Evolutionary conservation across 345 rosid species (phyloP), one percentile per base, ranked within the genome.

Genomic region (Hevea brasiliensis): DNA sequence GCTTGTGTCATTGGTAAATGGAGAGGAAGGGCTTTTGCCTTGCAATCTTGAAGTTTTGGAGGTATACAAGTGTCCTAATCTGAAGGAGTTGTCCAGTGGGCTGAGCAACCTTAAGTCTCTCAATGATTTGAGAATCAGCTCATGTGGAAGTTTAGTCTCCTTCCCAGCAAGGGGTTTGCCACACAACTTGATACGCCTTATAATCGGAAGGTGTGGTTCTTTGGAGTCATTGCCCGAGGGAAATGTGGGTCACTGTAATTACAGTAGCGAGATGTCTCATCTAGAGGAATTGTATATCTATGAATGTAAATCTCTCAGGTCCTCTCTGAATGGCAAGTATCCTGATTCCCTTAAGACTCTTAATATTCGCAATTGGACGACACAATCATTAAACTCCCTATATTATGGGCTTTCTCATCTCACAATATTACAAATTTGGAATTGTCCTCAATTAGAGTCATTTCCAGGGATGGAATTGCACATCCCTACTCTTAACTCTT

Each of bases 71-170:
- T 68, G 72, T 54, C 0, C 3, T 4, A 18, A 18, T n/a, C 14
- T 68, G 61, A 27, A 65, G 76, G 58, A 76, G 4, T 77, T 82
- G 7, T 85, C 84, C 15, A 74, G 74, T 64, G 77, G 74, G 58
- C 7, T 84, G 8, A 57, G 59, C 40, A 72, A 68, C 15, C 79
- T 82, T 75, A 32, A 61, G 10, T 77, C 82, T 58, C 85, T 84
- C 51, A 18, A 29, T 14, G 8, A 8, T 21, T 68, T 55, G 35
- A 11, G 20, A 4, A 1, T 35, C n/a, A 1, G 0, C 2, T n/a
- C 32, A 6, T 68, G 62, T 35, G 7, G 10, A 11, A 67, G 50
- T 23, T 61, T 68, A 1, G 24, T 4, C 11, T 18, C 26, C 24
- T 68, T 32, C 53, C 72, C 45, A 50, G 72, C n/a, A 8, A 24